Percentiles rank a stretch among this genome's conserved stretches.
Conservation (phyloP, 108 stramenopile species). For the Cyclotella kingstonii region DNA sequence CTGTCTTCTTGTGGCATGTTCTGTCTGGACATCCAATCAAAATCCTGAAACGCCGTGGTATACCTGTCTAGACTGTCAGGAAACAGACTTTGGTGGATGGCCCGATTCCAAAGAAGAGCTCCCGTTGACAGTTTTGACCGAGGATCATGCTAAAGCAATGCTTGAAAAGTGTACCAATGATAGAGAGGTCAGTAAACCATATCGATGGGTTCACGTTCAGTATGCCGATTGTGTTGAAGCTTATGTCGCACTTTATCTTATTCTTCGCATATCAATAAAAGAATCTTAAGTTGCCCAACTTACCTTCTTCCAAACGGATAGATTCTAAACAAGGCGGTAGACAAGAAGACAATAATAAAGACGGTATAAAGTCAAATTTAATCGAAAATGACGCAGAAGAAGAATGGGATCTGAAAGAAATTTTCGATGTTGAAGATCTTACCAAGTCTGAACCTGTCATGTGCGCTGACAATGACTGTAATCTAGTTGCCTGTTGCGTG, state of each 20-base stretch:
- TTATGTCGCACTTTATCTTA: not conserved
- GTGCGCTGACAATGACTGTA: constrained; percentile 45
- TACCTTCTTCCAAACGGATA: not conserved
- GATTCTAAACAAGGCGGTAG: not conserved
- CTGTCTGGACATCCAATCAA: constrained; percentile 49
- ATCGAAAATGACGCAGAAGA: constrained; percentile 40
- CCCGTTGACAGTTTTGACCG: constrained; percentile 47
- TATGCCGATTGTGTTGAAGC: not conserved
- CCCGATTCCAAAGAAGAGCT: constrained; percentile 45
- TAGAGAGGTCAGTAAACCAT: not conserved
- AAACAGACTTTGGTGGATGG: constrained; percentile 66
- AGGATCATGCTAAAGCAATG: constrained; percentile 50
- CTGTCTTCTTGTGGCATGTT: constrained; percentile 42
- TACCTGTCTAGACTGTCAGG: constrained; percentile 60
- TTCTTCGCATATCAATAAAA: not conserved
- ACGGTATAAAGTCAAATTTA: not conserved
- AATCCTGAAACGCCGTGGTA: constrained; percentile 61
- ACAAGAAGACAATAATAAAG: not conserved
- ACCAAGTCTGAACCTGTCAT: constrained; percentile 10
- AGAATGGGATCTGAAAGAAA: constrained; percentile 43
- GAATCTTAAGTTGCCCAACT: not conserved
- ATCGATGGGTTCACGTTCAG: not conserved
- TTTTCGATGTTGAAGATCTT: constrained; percentile 7
- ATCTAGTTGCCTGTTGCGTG: constrained; percentile 30
- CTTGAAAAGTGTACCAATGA: constrained; percentile 52